Evolutionary conservation across 2,329 filamentous ascomycete genomes (phyloP), one percentile per base, ranked within the genome.

Genomic region (Aspergillus sp.): DNA sequence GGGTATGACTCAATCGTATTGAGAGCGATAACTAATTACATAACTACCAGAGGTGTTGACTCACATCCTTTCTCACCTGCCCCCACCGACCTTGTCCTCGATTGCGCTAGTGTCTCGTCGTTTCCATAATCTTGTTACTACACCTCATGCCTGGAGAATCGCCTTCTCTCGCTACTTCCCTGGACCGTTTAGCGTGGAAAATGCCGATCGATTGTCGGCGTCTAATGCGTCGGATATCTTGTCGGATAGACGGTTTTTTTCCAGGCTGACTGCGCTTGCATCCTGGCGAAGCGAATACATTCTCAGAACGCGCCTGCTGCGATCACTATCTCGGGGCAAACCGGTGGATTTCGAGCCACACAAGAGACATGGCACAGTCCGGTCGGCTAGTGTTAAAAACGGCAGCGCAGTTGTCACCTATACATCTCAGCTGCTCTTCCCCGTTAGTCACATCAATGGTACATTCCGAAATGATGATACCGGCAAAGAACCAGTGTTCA

Each of bases 271-370:
- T 7, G 77, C 83, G 4, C 70, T 90, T 48, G 86, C 90, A n/a
- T 93, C 90, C 7, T 97, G 93, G 91, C 81, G 91, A 54, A 96
- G 88, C 66, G 93, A 98, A 66, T 98, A 97, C 59, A 85, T 97
- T 38, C 71, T 95, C 44, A 80, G 93, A 37, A 96, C 90, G 2
- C 81, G 88, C 37, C 77, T 97, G 40, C 71, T 97, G 41, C 81
- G 90, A 36, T 93, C 88, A 49, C 73, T 97, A 45, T 79, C 78
- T 37, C 83, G 88, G 47, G 93, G 91, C 40, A 95, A 90, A 61
- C 89, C 91, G 32, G 60, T 65, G 7, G 59, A 46, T 70, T 77
- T 54, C 11, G 77, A 83, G 32, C 71, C 73, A 7, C 62, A 75
- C 28, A 67, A 73, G 37, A 68, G 74, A 57, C 62, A 78, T 44